A percentile compares a stretch with the other conserved stretches of the same genome.
Evolutionary conservation across 352 stramenopile species (phyloP).

Genomic region (Phytopythium aichiense): DNA sequence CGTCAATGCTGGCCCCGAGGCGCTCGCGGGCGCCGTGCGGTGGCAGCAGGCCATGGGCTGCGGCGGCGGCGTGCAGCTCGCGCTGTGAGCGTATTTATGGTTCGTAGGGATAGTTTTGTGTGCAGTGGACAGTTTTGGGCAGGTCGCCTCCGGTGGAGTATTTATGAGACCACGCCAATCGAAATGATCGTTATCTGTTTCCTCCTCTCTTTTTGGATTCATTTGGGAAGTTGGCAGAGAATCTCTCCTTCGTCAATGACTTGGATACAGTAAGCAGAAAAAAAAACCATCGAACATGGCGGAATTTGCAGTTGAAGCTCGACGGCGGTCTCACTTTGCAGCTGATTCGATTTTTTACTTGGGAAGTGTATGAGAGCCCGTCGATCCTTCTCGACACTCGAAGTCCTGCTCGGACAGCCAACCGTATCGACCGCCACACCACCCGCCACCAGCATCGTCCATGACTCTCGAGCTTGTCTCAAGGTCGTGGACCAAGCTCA

Average conservation of each 20-base stretch:
- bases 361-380: neutral
- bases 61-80: constrained; percentile 4
- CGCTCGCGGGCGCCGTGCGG: constrained; percentile 15
- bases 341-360: neutral
- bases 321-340: too few species aligned
- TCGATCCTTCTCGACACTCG: neutral
- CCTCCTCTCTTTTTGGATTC: neutral
- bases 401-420: neutral
- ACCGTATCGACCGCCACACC: neutral
- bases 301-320: neutral
- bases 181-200: constrained; percentile 1
- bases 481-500: too few species aligned
- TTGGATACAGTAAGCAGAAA: neutral
- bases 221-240: too few species aligned
- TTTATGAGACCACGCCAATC: constrained; percentile 9
- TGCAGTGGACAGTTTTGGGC: constrained; percentile 7
- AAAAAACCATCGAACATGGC: neutral
- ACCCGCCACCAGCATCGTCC: too few species aligned
- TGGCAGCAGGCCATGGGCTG: constrained; percentile 36
- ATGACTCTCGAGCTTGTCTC: too few species aligned
- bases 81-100: constrained; percentile 6
- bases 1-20: neutral
- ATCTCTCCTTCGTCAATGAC: neutral
- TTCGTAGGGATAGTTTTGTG: constrained; percentile 1
- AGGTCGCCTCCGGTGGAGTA: neutral